phyloP scores from a whole-genome alignment of 345 rosid species.

The Rhodamnia argentea region DNA sequence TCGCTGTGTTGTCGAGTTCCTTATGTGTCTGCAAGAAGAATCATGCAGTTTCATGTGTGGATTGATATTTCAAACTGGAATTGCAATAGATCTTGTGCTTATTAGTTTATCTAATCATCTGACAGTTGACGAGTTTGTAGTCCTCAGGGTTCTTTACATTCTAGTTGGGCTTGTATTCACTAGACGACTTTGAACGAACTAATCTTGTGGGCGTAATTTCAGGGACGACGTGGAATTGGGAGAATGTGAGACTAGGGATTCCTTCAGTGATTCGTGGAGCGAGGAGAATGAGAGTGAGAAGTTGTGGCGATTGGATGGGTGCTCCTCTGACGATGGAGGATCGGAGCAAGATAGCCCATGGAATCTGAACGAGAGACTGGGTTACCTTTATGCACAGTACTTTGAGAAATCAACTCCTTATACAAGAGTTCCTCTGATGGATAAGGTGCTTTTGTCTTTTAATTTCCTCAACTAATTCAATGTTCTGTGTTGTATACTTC shows the following conservation, averaged over 20 bases:
- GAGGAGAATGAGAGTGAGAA: conserved; percentile 91
- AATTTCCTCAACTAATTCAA: background rate
- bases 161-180: background rate
- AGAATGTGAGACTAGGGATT: conserved; percentile 72
- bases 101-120: background rate
- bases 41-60: background rate
- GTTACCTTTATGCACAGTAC: conserved; percentile 63
- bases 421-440: conserved; percentile 95
- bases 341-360: conserved; percentile 53
- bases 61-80: background rate
- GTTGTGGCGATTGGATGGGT: conserved; percentile 64
- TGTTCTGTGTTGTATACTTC: background rate
- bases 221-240: conserved; percentile 82
- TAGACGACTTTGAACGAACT: background rate
- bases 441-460: conserved; percentile 50
- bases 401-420: conserved; percentile 93
- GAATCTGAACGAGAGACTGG: conserved; percentile 68
- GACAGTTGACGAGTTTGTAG: background rate
- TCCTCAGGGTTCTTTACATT: background rate
- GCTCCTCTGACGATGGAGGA: conserved; percentile 88
- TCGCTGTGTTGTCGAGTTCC: background rate
- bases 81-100: background rate
- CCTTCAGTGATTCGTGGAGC: conserved; percentile 74
- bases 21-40: background rate
- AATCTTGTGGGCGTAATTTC: background rate